Percentiles rank a stretch among this genome's conserved stretches.
Evolutionary conservation across 257 asterid species (phyloP).

Genomic region (Solanum pennellii): DNA sequence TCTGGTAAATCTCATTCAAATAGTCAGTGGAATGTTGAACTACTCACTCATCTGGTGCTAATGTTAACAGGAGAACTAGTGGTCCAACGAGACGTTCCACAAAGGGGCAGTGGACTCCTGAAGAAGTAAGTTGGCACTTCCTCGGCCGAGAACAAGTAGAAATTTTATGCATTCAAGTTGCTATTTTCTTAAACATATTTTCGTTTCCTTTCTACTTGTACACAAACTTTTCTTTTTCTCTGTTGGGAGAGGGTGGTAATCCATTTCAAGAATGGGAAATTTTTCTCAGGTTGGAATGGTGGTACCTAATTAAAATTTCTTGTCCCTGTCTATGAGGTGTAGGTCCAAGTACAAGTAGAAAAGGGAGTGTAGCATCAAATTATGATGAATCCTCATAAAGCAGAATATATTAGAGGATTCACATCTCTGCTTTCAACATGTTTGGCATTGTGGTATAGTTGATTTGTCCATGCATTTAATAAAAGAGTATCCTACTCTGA

Average conservation of each 20-base stretch:
- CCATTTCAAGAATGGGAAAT: neutral
- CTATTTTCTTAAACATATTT: neutral
- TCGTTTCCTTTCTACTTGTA: neutral
- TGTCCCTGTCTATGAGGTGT: neutral
- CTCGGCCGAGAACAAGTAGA: neutral
- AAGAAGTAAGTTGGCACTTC: constrained; percentile 52
- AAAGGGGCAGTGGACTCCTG: constrained; percentile 96
- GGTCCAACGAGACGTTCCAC: constrained; percentile 99
- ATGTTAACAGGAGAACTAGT: constrained; percentile 61
- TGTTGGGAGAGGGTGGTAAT: neutral
- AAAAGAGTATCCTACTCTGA: neutral
- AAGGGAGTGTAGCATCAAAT: neutral
- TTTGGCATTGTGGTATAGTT: neutral
- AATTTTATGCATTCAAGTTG: neutral
- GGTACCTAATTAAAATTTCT: neutral
- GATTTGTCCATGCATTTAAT: neutral
- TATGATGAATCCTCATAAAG: neutral
- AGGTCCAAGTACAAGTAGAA: neutral
- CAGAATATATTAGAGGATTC: neutral
- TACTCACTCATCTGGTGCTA: constrained; percentile 2
- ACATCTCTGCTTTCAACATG: neutral
- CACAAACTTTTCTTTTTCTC: neutral
- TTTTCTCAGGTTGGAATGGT: neutral
- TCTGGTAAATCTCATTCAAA: neutral
- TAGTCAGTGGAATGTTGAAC: neutral